Conservation (phyloP, 2,329 filamentous ascomycete species). For the Penicillium sp. region DNA sequence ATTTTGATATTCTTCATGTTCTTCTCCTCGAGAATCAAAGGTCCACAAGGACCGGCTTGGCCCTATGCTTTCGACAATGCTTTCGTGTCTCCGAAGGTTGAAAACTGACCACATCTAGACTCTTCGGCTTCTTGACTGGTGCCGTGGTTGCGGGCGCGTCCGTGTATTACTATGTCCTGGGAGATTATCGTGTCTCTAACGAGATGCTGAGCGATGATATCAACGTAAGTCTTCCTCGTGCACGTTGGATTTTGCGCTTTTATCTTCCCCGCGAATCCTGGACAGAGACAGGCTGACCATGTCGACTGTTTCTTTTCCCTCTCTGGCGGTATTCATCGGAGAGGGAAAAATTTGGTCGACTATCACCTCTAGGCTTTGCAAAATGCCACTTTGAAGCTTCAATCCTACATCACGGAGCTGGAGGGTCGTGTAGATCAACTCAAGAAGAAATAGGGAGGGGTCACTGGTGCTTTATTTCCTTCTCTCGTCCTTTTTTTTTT, state of each 20-base stretch:
- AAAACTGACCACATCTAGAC: conserved; percentile 44
- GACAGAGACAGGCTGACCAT: background rate
- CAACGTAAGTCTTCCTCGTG: conserved; percentile 55
- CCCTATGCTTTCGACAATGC: no score
- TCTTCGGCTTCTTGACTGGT: conserved; percentile 88
- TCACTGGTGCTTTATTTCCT: no score
- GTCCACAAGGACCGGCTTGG: no score
- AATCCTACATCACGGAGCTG: conserved; percentile 72
- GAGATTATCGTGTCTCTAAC: conserved; percentile 91
- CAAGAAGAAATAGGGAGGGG: conserved; percentile 54
- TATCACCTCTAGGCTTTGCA: conserved; percentile 63
- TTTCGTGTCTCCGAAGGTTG: no score
- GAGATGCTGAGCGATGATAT: conserved; percentile 93
- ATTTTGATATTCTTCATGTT: no score
- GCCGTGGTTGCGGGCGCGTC: conserved; percentile 70
- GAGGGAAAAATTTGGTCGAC: background rate
- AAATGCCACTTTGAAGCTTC: conserved; percentile 77
- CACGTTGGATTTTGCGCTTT: no score
- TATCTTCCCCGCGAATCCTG: no score
- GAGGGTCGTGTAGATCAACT: conserved; percentile 70
- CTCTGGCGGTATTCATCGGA: background rate
- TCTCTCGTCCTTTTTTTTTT: background rate
- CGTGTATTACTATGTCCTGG: conserved; percentile 86
- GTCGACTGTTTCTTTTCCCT: background rate
- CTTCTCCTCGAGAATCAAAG: background rate